Conservation (phyloP, 495 filamentous ascomycete species). For the Penicillium cinerascens region DNA sequence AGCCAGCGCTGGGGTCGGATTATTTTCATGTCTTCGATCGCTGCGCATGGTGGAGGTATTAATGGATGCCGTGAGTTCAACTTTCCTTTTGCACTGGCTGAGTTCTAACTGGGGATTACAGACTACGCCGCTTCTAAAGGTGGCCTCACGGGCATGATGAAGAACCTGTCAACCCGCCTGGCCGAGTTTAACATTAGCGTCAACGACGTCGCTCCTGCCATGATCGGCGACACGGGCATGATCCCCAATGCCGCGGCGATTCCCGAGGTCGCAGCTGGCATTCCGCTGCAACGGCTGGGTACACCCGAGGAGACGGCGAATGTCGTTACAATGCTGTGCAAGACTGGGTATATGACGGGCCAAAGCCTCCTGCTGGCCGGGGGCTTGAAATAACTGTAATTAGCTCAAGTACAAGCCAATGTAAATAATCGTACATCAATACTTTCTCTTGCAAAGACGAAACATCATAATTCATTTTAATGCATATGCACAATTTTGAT, state of each 20-base stretch:
- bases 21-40: slow-evolving; percentile 65
- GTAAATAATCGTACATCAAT: background rate
- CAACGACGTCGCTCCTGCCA: slow-evolving; percentile 71
- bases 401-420: slow-evolving; percentile 1
- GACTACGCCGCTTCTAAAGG: slow-evolving; percentile 67
- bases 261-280: slow-evolving; percentile 50
- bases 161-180: slow-evolving; percentile 59
- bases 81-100: background rate
- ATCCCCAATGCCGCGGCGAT: slow-evolving; percentile 55
- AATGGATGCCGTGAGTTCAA: slow-evolving; percentile 56
- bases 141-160: slow-evolving; percentile 63
- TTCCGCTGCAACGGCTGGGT: slow-evolving; percentile 62
- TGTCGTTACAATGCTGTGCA: slow-evolving; percentile 63
- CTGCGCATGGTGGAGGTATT: slow-evolving; percentile 61
- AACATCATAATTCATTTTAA: background rate
- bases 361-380: slow-evolving; percentile 57
- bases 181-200: slow-evolving; percentile 65
- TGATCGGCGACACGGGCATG: slow-evolving; percentile 69
- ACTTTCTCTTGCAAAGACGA: background rate
- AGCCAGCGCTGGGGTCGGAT: slow-evolving; percentile 61
- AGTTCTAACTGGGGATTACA: slow-evolving; percentile 10
- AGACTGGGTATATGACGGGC: slow-evolving; percentile 67
- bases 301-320: slow-evolving; percentile 65
- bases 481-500: background rate
- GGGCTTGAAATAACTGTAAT: slow-evolving; percentile 43